Evolutionary conservation across 1,139 yeast genomes (phyloP).

Genomic region (Arxiozyma bovina): DNA sequence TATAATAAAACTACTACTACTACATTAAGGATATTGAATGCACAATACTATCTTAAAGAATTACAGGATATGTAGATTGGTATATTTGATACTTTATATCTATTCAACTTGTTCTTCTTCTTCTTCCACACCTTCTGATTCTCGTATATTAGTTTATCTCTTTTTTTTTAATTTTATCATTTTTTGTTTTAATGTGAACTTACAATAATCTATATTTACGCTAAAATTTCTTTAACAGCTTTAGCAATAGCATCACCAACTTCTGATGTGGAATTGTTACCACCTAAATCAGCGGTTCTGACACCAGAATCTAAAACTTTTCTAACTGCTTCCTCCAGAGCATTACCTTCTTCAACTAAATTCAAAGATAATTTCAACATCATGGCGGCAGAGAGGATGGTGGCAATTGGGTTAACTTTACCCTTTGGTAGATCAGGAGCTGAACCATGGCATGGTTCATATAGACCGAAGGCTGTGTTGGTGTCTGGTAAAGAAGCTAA

Average conservation of each 20-base stretch:
- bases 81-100: neutral
- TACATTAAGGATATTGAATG: neutral
- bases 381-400: conserved; percentile 92
- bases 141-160: too few species aligned
- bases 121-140: too few species aligned
- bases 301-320: conserved; percentile 72
- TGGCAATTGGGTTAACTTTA: conserved; percentile 91
- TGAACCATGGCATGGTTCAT: conserved; percentile 98
- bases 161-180: too few species aligned
- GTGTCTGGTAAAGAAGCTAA: conserved; percentile 91
- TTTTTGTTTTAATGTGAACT: neutral
- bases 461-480: conserved; percentile 86
- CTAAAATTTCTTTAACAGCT: conserved; percentile 50
- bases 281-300: conserved; percentile 87
- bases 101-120: too few species aligned
- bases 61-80: neutral
- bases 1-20: too few species aligned
- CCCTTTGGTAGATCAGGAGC: conserved; percentile 88
- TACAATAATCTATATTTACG: conserved; percentile 1
- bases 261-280: conserved; percentile 67
- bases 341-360: conserved; percentile 74
- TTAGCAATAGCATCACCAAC: conserved; percentile 88
- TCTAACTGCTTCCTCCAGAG: conserved; percentile 81
- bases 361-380: conserved; percentile 88
- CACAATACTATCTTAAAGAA: too few species aligned